Base-by-base conservation (phyloP, 441 rosid genomes). In the Euphorbia celastroides region DNA sequence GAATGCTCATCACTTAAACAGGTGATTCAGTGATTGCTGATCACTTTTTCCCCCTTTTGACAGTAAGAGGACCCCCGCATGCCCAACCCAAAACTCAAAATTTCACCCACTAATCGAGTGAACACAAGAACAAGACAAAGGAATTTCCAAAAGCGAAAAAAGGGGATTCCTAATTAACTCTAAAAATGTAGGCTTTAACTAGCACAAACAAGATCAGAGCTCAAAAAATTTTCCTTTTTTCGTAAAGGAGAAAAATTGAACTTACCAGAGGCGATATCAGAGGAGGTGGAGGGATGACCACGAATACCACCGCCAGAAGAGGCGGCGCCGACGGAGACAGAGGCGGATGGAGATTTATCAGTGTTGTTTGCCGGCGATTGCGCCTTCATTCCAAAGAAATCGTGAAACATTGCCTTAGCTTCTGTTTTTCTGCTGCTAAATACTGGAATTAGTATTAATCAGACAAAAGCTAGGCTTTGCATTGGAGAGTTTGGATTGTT, bases 211-310 rank as follows among this genome's bases (percentile, higher is more conserved):
- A 59, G 22, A 55, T 32, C 30, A 30, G 25, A 68, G 31, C 32
- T 27, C 30, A 11, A 14, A 50, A 16, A 52, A 38, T 27, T 0
- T 19, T 13, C 1, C 20, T 7, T 59, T 56, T 34, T 34, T 34
- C 1, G 12, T 5, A 1, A 34, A 28, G 36, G 17, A 42, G 12
- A 50, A 34, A 52, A 71, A 11, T 68, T 59, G 27, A 20, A 79
- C 72, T 60, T 67, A 91, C 88, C 84, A 58, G 85, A 84, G 67
- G 83, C 93, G 32, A 85, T 87, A 92, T 92, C 97, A 74, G 98
- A 88, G 78, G 86, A 72, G 31, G 93, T 74, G 70, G 96, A 92
- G 72, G 83, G 80, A 72, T 85, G 87, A 0, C 80, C 85, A 7
- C 83, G 84, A 63, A 77, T 83, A 58, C 88, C 92, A 19, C 76